Percentiles rank a stretch among this genome's conserved stretches.
Conservation (phyloP, 1,139 yeast species). For the Yamadazyma kanchanaburiensis region DNA sequence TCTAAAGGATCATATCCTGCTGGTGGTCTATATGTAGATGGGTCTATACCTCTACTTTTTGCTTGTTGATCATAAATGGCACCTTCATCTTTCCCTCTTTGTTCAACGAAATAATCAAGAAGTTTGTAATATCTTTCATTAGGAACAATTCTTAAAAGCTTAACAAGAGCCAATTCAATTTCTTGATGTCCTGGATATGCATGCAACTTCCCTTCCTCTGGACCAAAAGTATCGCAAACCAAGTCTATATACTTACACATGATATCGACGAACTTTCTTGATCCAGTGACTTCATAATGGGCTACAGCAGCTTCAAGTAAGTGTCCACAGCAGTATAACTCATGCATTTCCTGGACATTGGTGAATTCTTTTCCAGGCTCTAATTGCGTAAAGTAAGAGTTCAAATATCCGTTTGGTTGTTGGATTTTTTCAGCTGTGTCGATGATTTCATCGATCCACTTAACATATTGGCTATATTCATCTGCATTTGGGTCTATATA, state of each 20-base stretch:
- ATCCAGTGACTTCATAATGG: conserved; percentile 16
- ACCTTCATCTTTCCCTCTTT: conserved; percentile 17
- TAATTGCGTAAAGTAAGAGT: conserved; percentile 17
- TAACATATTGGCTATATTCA: conserved; percentile 8
- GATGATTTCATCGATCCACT: conserved; percentile 15
- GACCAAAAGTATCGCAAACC: conserved; percentile 14
- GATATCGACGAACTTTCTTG: conserved; percentile 12
- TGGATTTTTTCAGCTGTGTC: conserved; percentile 17
- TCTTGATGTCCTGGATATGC: conserved; percentile 24
- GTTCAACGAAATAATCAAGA: conserved; percentile 16
- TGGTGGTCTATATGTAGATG: conserved; percentile 9
- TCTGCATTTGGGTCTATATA: conserved; percentile 10
- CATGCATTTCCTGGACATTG: conserved; percentile 16
- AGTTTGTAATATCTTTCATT: conserved; percentile 13
- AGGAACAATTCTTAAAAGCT: conserved; percentile 12
- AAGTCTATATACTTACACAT: conserved; percentile 17
- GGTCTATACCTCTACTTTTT: conserved; percentile 13
- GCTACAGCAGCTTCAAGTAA: conserved; percentile 19
- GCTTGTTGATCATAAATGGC: conserved; percentile 15
- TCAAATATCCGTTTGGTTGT: conserved; percentile 19
- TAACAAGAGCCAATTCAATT: conserved; percentile 19
- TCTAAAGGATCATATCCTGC: conserved; percentile 9
- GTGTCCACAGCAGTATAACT: conserved; percentile 21
- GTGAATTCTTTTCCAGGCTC: conserved; percentile 16
- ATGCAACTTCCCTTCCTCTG: conserved; percentile 14